These are phyloP conservation scores for Taiozyma sp. DNA, from an alignment of 1,139 yeast genomes.

Conservation along the genomic window DNA sequence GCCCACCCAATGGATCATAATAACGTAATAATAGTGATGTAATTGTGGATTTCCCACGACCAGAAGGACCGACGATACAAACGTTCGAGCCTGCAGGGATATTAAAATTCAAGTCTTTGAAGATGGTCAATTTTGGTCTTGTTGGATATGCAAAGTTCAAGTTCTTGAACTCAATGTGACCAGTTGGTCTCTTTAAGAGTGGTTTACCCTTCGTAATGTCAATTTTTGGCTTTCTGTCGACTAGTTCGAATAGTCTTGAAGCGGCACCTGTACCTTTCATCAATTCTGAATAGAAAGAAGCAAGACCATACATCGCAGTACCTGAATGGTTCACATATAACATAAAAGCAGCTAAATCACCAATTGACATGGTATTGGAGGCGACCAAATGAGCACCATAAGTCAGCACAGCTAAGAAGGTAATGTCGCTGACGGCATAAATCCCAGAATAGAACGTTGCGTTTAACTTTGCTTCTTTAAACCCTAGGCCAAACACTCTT, in stretches of 20 bases:
- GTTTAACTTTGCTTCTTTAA: slow-evolving; percentile 73
- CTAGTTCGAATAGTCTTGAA: slow-evolving; percentile 81
- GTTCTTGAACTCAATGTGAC: slow-evolving; percentile 56
- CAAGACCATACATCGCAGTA: slow-evolving; percentile 81
- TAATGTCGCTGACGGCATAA: slow-evolving; percentile 75
- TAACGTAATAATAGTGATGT: slow-evolving; percentile 75
- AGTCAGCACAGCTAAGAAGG: slow-evolving; percentile 70
- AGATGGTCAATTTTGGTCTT: slow-evolving; percentile 68
- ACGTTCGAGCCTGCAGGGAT: slow-evolving; percentile 84
- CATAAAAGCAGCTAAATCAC: slow-evolving; percentile 90
- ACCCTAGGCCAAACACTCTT: slow-evolving; percentile 68
- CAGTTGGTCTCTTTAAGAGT: slow-evolving; percentile 34
- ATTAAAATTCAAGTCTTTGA: slow-evolving; percentile 56
- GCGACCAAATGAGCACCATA: slow-evolving; percentile 80
- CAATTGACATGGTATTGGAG: slow-evolving; percentile 68
- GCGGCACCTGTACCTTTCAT: slow-evolving; percentile 99
- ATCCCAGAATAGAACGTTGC: slow-evolving; percentile 77
- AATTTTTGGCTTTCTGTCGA: slow-evolving; percentile 71
- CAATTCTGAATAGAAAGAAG: slow-evolving; percentile 85
- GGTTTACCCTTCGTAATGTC: slow-evolving; percentile 57
- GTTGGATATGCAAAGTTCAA: slow-evolving; percentile 84
- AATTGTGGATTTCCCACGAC: slow-evolving; percentile 92
- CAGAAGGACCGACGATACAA: slow-evolving; percentile 95
- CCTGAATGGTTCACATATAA: slow-evolving; percentile 94
- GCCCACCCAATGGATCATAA: slow-evolving; percentile 72